Evolutionary conservation across 192 early-diverging fungal species (phyloP).

Genomic region (Fimicolochytrium jonesii): DNA sequence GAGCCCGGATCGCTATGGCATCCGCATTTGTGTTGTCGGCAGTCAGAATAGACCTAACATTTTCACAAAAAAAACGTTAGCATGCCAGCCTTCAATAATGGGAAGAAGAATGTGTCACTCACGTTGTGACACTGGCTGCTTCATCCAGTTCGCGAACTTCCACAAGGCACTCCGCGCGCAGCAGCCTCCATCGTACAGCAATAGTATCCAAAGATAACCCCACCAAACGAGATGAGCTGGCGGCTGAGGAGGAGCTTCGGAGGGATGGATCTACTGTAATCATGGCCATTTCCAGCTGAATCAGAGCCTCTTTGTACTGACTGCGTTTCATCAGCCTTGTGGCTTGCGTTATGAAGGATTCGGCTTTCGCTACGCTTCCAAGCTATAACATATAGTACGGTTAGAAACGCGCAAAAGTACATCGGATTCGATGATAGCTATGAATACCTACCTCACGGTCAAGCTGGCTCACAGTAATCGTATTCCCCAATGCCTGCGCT

Average conservation of each 20-base stretch:
- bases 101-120: constrained; percentile 19
- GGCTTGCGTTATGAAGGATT: constrained; percentile 15
- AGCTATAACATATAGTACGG: background rate
- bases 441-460: constrained; percentile 8
- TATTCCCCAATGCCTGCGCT: constrained; percentile 22
- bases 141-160: constrained; percentile 58
- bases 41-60: constrained; percentile 52
- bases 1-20: constrained; percentile 63
- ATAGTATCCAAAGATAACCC: constrained; percentile 31
- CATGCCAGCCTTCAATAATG: background rate
- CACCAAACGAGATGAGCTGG: background rate
- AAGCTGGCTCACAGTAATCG: background rate
- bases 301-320: constrained; percentile 21
- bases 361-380: constrained; percentile 12
- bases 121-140: constrained; percentile 58
- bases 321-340: background rate
- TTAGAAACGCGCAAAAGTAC: background rate
- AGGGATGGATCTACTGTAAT: constrained; percentile 36
- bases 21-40: constrained; percentile 65
- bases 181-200: constrained; percentile 55
- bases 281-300: constrained; percentile 40
- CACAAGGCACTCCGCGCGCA: constrained; percentile 62
- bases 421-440: background rate
- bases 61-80: background rate
- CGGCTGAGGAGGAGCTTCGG: background rate